Evolutionary conservation across 2,329 filamentous ascomycete species (phyloP).

Genomic region (Colletotrichum tropicicola): DNA sequence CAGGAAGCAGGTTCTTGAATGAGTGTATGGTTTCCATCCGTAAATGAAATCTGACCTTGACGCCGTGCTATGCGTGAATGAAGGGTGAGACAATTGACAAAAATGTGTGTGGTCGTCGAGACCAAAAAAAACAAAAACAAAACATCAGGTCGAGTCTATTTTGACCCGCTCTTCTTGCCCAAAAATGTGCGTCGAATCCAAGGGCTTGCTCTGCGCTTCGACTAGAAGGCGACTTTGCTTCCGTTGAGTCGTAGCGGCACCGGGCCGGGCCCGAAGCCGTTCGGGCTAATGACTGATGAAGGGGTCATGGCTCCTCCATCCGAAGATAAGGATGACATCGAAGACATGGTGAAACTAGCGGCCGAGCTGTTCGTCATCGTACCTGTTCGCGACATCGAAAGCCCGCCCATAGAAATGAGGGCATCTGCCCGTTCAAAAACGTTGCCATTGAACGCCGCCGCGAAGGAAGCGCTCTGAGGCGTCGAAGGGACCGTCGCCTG

Average conservation of each 20-base stretch:
- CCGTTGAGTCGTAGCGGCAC: conserved; percentile 46
- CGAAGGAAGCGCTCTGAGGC: conserved; percentile 66
- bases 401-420: conserved; percentile 65
- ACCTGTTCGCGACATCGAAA: conserved; percentile 64
- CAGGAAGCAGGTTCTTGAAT: conserved; percentile 12
- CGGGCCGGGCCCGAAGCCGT: conserved; percentile 35
- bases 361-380: conserved; percentile 49
- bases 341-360: conserved; percentile 35
- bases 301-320: conserved; percentile 45
- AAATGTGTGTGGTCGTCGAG: conserved; percentile 13
- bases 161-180: conserved; percentile 4
- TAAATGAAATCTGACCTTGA: conserved; percentile 21
- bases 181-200: conserved; percentile 27
- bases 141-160: neutral
- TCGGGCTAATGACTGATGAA: conserved; percentile 41
- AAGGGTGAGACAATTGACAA: conserved; percentile 15
- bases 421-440: conserved; percentile 70
- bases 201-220: conserved; percentile 29
- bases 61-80: conserved; percentile 30
- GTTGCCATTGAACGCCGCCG: conserved; percentile 62
- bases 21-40: conserved; percentile 25
- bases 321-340: conserved; percentile 51
- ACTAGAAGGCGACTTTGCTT: conserved; percentile 47
- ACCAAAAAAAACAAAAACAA: neutral
- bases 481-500: conserved; percentile 88